Evolutionary conservation across 1,284 basidiomycete genomes (phyloP).

Genomic region (Microbotryum intermedium): DNA sequence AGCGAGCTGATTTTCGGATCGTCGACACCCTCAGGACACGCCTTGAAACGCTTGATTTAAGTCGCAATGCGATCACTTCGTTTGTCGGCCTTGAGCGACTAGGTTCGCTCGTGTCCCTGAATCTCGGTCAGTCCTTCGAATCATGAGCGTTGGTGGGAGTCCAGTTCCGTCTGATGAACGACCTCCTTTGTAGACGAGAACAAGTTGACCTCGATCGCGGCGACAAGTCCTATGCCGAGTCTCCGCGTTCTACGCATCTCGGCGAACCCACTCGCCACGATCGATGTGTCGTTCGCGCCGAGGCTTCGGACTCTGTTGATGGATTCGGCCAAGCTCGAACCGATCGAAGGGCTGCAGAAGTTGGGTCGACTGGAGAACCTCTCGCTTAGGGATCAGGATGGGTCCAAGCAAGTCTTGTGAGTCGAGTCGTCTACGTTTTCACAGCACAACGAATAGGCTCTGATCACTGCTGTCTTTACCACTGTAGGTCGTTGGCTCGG

Average conservation of each 20-base stretch:
- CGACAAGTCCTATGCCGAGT: conserved; percentile 47
- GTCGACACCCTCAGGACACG: conserved; percentile 49
- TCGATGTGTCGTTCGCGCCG: conserved; percentile 61
- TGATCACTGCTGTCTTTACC: not conserved
- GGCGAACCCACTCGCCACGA: conserved; percentile 62
- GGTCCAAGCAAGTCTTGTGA: conserved; percentile 53
- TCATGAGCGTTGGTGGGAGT: not conserved
- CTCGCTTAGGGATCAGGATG: conserved; percentile 79
- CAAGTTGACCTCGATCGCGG: conserved; percentile 42
- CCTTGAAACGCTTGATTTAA: conserved; percentile 73
- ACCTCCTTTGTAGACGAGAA: conserved; percentile 57
- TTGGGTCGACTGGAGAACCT: conserved; percentile 75
- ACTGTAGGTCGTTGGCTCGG: conserved; percentile 44
- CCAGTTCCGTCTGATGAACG: not conserved
- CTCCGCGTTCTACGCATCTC: conserved; percentile 78
- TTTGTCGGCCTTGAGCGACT: conserved; percentile 57
- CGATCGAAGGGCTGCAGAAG: conserved; percentile 45
- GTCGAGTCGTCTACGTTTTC: conserved; percentile 37
- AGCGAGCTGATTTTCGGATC: not conserved
- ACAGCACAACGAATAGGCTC: not conserved
- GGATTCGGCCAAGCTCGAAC: conserved; percentile 69
- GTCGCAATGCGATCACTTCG: conserved; percentile 60
- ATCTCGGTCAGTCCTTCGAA: conserved; percentile 56
- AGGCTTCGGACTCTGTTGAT: conserved; percentile 77
- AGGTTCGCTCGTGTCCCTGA: conserved; percentile 58